Conservation (phyloP, 2,329 filamentous ascomycete genomes). For the Sporothrix globosa region DNA sequence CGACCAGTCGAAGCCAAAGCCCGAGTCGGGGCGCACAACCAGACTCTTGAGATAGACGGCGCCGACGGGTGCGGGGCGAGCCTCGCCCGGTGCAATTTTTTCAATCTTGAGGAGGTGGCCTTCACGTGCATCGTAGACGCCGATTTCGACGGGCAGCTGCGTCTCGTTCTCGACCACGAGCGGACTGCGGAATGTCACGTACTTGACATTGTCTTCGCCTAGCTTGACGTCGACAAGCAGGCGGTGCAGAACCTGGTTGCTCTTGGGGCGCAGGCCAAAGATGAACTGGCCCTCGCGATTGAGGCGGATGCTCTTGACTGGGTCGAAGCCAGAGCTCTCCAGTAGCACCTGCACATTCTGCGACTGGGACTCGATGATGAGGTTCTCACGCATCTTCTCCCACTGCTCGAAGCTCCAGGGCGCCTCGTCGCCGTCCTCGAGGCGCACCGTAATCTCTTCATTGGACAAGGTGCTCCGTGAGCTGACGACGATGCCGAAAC, state of each 20-base stretch:
- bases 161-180: conserved; percentile 93
- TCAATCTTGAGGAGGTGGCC: conserved; percentile 95
- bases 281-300: conserved; percentile 93
- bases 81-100: conserved; percentile 91
- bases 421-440: conserved; percentile 86
- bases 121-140: conserved; percentile 83
- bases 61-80: conserved; percentile 86
- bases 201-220: conserved; percentile 95
- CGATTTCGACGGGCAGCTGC: conserved; percentile 91
- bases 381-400: conserved; percentile 91
- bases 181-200: conserved; percentile 92
- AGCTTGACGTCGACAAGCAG: conserved; percentile 89
- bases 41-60: conserved; percentile 88
- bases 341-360: conserved; percentile 77
- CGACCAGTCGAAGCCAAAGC: conserved; percentile 96
- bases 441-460: conserved; percentile 72
- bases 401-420: conserved; percentile 98
- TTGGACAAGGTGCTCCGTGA: conserved; percentile 69
- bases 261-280: conserved; percentile 85
- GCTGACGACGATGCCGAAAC: conserved; percentile 85
- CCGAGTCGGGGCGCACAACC: conserved; percentile 87
- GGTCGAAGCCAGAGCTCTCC: conserved; percentile 92
- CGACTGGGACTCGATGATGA: conserved; percentile 80
- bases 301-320: conserved; percentile 82
- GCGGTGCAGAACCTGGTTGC: conserved; percentile 82